phyloP scores from a whole-genome alignment of 306 rosid genomes.

The Fagus crenata region DNA sequence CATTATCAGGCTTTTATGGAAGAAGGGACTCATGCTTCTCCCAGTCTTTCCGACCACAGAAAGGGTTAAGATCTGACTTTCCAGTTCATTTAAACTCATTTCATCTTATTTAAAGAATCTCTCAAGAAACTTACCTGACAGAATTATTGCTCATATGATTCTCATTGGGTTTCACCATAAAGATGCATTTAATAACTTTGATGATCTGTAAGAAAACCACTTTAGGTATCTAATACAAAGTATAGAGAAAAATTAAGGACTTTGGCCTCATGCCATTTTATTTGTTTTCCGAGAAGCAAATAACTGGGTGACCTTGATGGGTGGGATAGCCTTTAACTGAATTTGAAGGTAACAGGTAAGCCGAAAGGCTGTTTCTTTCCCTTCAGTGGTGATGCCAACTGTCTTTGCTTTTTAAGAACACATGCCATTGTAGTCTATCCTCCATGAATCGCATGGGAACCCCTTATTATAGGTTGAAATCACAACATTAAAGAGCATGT shows the following conservation, averaged over 20 bases:
- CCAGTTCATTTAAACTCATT: background rate
- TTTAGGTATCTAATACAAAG: background rate
- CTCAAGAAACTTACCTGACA: background rate
- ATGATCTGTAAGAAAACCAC: background rate
- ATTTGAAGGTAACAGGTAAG: background rate
- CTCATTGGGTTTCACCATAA: background rate
- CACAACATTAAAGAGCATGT: conserved; percentile 8
- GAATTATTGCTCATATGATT: background rate
- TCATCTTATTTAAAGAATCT: background rate
- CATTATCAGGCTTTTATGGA: background rate
- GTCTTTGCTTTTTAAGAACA: background rate
- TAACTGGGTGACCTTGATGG: background rate
- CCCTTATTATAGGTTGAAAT: background rate
- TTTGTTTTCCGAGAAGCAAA: background rate
- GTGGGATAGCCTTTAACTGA: background rate
- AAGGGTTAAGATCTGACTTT: background rate
- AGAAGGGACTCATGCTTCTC: background rate
- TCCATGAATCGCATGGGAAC: background rate
- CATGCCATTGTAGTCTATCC: conserved; percentile 8
- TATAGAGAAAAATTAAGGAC: background rate
- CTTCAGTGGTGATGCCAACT: background rate
- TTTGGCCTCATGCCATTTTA: background rate
- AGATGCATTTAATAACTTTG: background rate
- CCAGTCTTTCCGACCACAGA: background rate
- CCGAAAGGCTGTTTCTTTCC: background rate